A percentile compares a stretch with the other conserved stretches of the same genome.
Evolutionary conservation across 2,329 filamentous ascomycete species (phyloP).

Genomic region (Aspergillus vadensis): DNA sequence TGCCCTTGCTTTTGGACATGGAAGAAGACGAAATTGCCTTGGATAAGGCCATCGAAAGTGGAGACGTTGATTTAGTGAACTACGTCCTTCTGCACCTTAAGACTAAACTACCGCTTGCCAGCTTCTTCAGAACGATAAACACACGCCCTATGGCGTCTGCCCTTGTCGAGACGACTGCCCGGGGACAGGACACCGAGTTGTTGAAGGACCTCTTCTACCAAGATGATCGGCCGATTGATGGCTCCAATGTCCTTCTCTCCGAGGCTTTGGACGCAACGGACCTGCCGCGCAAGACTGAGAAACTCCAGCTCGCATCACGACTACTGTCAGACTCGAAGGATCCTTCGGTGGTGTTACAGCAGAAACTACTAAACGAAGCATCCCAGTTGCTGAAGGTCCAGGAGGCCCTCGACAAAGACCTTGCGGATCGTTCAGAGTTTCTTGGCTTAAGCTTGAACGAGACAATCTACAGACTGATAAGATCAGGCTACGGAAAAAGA

Average conservation of each 20-base stretch:
- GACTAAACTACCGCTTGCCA: slow-evolving; percentile 84
- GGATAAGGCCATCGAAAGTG: slow-evolving; percentile 94
- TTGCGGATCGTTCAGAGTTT: slow-evolving; percentile 65
- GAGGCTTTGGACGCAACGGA: slow-evolving; percentile 78
- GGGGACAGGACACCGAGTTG: slow-evolving; percentile 74
- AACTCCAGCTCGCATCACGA: slow-evolving; percentile 82
- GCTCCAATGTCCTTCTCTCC: slow-evolving; percentile 80
- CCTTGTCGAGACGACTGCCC: slow-evolving; percentile 81
- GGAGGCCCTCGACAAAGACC: slow-evolving; percentile 80
- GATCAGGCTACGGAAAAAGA: slow-evolving; percentile 77
- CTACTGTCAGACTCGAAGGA: slow-evolving; percentile 84
- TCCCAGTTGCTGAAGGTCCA: slow-evolving; percentile 80
- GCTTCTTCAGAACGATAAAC: slow-evolving; percentile 91
- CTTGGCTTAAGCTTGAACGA: slow-evolving; percentile 85
- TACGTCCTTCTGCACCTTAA: slow-evolving; percentile 85
- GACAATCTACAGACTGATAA: slow-evolving; percentile 85
- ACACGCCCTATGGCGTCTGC: slow-evolving; percentile 81
- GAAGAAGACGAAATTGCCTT: slow-evolving; percentile 93
- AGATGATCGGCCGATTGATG: slow-evolving; percentile 86
- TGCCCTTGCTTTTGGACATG: slow-evolving; percentile 89
- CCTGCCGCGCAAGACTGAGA: slow-evolving; percentile 72
- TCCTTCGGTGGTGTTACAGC: slow-evolving; percentile 63
- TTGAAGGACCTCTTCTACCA: slow-evolving; percentile 98
- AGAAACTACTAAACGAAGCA: slow-evolving; percentile 76
- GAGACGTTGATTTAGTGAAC: slow-evolving; percentile 90